These are phyloP conservation scores for Candida wancherniae DNA, from an alignment of 805 yeast species.

Conservation along the genomic window DNA sequence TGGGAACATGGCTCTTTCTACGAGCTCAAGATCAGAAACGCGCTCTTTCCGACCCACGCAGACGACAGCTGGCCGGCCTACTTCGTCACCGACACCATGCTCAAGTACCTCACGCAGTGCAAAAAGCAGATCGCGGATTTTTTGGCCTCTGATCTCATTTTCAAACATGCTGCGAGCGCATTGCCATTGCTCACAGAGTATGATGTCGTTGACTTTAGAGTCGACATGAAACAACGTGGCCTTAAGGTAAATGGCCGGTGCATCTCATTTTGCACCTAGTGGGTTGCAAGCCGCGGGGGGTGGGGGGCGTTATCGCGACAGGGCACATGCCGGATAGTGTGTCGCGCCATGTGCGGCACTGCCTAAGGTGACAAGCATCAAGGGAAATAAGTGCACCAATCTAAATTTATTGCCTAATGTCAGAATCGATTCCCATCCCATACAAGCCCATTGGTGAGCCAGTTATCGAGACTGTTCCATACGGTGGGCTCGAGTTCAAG, in stretches of 20 bases:
- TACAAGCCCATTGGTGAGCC: constrained; percentile 33
- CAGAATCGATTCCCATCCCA: constrained; percentile 21
- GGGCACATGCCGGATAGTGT: neutral
- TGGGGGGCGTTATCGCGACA: too few relatives aligned
- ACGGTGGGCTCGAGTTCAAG: constrained; percentile 37
- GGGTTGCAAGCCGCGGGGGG: too few relatives aligned
- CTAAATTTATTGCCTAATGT: constrained; percentile 1
- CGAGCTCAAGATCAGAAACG: constrained; percentile 5
- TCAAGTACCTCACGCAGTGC: constrained; percentile 4
- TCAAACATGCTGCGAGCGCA: constrained; percentile 1
- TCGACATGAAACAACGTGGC: constrained; percentile 7
- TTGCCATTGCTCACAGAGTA: constrained; percentile 6
- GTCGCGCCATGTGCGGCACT: neutral
- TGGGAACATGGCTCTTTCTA: constrained; percentile 11
- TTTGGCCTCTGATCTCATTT: constrained; percentile 4
- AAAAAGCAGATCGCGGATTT: neutral
- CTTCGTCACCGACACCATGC: constrained; percentile 6
- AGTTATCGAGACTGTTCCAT: constrained; percentile 23
- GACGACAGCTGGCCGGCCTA: constrained; percentile 4
- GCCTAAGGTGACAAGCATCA: neutral
- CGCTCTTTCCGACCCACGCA: constrained; percentile 4
- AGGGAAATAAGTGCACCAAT: too few relatives aligned
- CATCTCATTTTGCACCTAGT: neutral
- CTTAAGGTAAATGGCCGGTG: constrained; percentile 6
- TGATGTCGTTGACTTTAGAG: constrained; percentile 3